A percentile compares a stretch with the other conserved stretches of the same genome.
Evolutionary conservation across 2,329 filamentous ascomycete species (phyloP).

Genomic region (Fusarium sarcochroum): DNA sequence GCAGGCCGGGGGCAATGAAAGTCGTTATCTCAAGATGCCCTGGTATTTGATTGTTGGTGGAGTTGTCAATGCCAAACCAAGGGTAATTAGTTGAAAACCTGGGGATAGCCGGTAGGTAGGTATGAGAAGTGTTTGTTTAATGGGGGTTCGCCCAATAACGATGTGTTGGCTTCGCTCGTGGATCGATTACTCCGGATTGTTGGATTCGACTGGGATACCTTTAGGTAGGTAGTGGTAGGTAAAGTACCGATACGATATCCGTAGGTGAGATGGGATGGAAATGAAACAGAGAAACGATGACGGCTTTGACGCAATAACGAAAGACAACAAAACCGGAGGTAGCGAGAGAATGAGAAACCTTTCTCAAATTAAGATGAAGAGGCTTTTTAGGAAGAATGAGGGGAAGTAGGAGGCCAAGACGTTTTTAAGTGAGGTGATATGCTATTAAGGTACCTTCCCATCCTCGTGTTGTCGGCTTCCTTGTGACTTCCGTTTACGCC

Average conservation of each 20-base stretch:
- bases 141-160: conserved; percentile 9
- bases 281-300: conserved; percentile 16
- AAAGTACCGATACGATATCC: conserved; percentile 20
- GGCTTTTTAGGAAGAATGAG: conserved; percentile 29
- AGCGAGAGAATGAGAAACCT: conserved; percentile 23
- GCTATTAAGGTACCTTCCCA: conserved; percentile 25
- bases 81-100: conserved; percentile 29
- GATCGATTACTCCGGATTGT: conserved; percentile 25
- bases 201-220: conserved; percentile 16
- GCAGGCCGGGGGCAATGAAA: conserved; percentile 16
- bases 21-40: conserved; percentile 30
- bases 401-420: conserved; percentile 24
- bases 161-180: conserved; percentile 26
- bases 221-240: conserved; percentile 1
- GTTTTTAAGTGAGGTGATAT: conserved; percentile 40
- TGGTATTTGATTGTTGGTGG: conserved; percentile 20
- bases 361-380: conserved; percentile 22
- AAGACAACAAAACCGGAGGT: conserved; percentile 31
- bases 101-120: conserved; percentile 13
- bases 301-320: conserved; percentile 33
- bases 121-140: conserved; percentile 26
- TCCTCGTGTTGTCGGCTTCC: conserved; percentile 32
- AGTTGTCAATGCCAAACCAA: conserved; percentile 23
- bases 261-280: conserved; percentile 9
- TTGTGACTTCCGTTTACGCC: conserved; percentile 33